Conservation (phyloP, 2,329 filamentous ascomycete species). For the Aureobasidium melanogenum region DNA sequence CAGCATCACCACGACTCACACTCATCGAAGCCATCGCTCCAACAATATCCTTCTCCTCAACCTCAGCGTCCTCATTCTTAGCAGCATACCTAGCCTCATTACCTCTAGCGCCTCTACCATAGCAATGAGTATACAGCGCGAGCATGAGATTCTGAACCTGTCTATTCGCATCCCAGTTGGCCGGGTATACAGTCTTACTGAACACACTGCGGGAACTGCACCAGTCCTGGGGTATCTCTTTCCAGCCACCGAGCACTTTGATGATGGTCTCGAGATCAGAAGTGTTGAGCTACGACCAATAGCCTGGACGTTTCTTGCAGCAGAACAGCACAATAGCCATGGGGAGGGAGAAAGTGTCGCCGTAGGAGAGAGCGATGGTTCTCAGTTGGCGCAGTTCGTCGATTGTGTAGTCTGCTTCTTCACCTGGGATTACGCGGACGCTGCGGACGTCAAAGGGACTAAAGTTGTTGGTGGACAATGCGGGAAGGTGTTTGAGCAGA, state of each 20-base stretch:
- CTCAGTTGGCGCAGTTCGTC: not conserved
- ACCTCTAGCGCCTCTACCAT: not conserved
- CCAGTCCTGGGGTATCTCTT: not conserved
- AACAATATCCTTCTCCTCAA: not conserved
- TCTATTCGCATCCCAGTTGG: not conserved
- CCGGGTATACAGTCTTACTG: not conserved
- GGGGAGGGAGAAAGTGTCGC: not conserved
- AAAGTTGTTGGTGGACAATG: not conserved
- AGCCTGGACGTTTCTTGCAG: not conserved
- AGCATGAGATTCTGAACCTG: not conserved
- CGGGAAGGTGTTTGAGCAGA: not conserved
- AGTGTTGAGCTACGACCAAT: not conserved
- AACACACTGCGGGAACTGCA: not conserved
- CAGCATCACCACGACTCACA: not conserved
- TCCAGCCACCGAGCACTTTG: not conserved
- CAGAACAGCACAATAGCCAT: not conserved
- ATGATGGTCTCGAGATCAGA: not conserved
- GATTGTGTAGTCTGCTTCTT: not conserved
- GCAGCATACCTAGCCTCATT: not conserved
- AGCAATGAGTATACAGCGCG: not conserved
- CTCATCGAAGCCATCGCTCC: not conserved
- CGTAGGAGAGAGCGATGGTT: not conserved
- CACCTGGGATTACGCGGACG: not conserved
- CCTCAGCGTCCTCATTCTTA: not conserved
- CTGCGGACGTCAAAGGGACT: not conserved